Evolutionary conservation across 2,329 filamentous ascomycete genomes (phyloP), one percentile per base, ranked within the genome.

Genomic region (Epichloe elymi): DNA sequence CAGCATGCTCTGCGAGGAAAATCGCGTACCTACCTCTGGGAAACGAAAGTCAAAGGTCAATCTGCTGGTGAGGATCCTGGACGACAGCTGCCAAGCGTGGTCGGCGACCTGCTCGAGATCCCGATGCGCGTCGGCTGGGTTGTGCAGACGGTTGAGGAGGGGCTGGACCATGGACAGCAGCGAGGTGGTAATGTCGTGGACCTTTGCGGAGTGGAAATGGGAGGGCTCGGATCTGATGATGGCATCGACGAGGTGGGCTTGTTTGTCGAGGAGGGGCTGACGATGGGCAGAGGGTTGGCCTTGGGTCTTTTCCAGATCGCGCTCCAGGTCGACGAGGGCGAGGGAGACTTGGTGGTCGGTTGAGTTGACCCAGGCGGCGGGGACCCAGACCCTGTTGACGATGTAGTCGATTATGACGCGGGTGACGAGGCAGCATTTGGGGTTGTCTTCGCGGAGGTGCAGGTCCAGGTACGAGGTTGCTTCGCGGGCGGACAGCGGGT

Each of bases 1-100:
- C 44, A 65, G 63, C 71, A 75, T 80, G 56, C 65, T 69, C 56
- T 74, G 67, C 52, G 66, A 67, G 15, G 62, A 69, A 65, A 75
- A 80, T 57, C 73, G 74, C 52, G 63, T 62, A 53, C 70, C 70
- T 10, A 73, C 70, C 52, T 77, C 72, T 37, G 73, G 73, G 61
- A 78, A 80, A 44, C 66, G 65, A 46, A 74, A 70, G 51, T 73
- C 67, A 55, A 75, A 72, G 0, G 69, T 70, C 40, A 70, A 58
- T 15, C 70, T 64, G 46, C 64, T 67, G 46, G 67, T 69, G 56
- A 74, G 69, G 57, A 80, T 71, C 56, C 70, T 67, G 41, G 67
- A 67, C 1, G 73, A 74, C 4, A 75, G 59, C 36, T 70, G 68
- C 65, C 73, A 72, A 0, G 71, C 71, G 11, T 61, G 57, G 50